Evolutionary conservation across 768 basidiomycete genomes (phyloP), one percentile per base, ranked within the genome.

Genomic region (Trametes punicea): DNA sequence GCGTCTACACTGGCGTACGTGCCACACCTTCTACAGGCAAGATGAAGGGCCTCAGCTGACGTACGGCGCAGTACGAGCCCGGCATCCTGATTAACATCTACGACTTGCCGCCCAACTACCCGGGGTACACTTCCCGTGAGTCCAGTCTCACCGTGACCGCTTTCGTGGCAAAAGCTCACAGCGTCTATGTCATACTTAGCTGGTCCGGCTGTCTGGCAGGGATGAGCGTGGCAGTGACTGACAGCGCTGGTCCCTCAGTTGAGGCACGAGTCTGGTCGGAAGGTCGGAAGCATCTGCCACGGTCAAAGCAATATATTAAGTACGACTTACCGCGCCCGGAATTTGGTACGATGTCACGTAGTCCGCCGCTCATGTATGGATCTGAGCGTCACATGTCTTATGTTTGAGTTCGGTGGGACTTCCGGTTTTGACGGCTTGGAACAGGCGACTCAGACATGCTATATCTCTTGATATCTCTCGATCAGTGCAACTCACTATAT

Each of bases 1-100:
- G 70, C 36, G 71, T 67, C 26, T 72, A 72, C 62, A 70, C 69
- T 27, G 69, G 70, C 36, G 65, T 64, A 55, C 16, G 65, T 61
- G 1, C 13, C 31, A 39, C 34, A 23, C 33, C 11, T 15, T 40
- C 6, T n/a, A n/a, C n/a, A 25, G 42, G 46, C 25, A 20, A 20
- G 16, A 7, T n/a, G 23, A 36, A 21, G 20, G 15, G 16, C 20
- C 36, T 9, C 29, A 20, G 18, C 48, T 50, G 48, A 38, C 48
- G 23, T 27, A 10, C 11, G 16, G 15, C 8, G 3, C 34, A 55
- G 60, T 60, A 68, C 59, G 68, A 68, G 51, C 67, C 67, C 31
- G 65, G 67, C 20, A 66, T 68, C 46, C 57, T 66, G 27, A 65
- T 66, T 59, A 66, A 70, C 66, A 71, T 68, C 61, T 66, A 71